Base-by-base conservation (phyloP, 2,329 filamentous ascomycete species). In the Proliferodiscus dingleyae region DNA sequence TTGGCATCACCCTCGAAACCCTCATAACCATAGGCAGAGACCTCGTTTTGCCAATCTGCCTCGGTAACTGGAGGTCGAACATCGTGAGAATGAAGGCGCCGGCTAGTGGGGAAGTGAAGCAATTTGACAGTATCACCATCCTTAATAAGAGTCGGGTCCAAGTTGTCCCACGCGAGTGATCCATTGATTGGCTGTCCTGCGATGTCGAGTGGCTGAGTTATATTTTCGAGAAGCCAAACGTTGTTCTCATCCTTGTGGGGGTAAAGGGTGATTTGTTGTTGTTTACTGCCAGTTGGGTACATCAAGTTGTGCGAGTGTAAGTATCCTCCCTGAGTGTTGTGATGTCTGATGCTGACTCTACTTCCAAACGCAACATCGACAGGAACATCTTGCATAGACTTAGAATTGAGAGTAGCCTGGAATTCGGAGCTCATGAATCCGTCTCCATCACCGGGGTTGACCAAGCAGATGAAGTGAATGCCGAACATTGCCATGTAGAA, bases 381-480 rank as follows among this genome's bases (percentile, higher is more conserved):
- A 2, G 93, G 85, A 4, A 95, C 89, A 67, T 95, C 89, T 64
- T 89, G 84, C 93, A 98, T 98, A 43, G 80, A 83, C 74, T 97
- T 98, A 61, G 83, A 90, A 71, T 97, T 98, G 56, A 98, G 75
- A 2, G 93, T 97, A 24, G 93, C 87, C 71, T 98, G 93, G 74
- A 98, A 98, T 64, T 98, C 93, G 45, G 91, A 95, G 64, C 90
- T 96, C 93, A 98, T 98, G 74, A 98, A 98, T 45, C 93, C 93
- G 67, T 98, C 93, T 44, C 93, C 93, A 42, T 98, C 93, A 49
- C 93, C 93, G 22, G 93, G 93, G 70, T 98, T 98, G 49, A 85
- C 80, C 33, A 98, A 78, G 73, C 88, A 94, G 57, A 90, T 58
- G 69, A 98, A 98, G 73, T 98, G 93, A 60, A 98, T 94, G 43